Percentiles rank a stretch among this genome's conserved stretches.
Evolutionary conservation across 176 grass and related monocot species (phyloP).

Genomic region (Avena sativa): DNA sequence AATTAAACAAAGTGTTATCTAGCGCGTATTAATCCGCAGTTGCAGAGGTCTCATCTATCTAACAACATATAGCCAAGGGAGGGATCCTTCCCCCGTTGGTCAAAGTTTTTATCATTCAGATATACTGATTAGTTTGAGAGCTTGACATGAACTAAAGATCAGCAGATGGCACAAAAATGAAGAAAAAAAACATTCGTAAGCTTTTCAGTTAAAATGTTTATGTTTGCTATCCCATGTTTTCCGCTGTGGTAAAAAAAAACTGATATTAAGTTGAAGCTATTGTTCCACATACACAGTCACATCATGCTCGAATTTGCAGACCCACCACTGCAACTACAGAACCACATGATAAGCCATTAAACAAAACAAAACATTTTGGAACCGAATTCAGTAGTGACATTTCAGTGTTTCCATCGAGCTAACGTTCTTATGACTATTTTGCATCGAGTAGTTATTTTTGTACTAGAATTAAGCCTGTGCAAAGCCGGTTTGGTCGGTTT

Average conservation of each 20-base stretch:
- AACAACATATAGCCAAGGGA: no score
- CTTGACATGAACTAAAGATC: background rate
- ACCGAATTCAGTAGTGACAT: background rate
- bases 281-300: background rate
- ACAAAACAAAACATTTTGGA: background rate
- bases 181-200: background rate
- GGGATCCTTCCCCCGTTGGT: no score
- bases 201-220: background rate
- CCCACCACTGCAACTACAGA: background rate
- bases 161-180: background rate
- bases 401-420: background rate
- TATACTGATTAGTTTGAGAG: background rate
- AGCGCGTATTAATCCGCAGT: no score
- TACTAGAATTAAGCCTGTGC: no score
- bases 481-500: no score
- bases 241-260: background rate
- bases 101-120: no score
- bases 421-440: no score
- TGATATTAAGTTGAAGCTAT: background rate
- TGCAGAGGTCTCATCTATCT: no score
- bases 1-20: no score
- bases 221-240: background rate
- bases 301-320: background rate
- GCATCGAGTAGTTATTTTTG: no score
- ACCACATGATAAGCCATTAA: no score